A percentile compares a stretch with the other conserved stretches of the same genome.
These are phyloP conservation scores for Lepidium didymum DNA, from an alignment of 345 rosid genomes.

Conservation along the genomic window DNA sequence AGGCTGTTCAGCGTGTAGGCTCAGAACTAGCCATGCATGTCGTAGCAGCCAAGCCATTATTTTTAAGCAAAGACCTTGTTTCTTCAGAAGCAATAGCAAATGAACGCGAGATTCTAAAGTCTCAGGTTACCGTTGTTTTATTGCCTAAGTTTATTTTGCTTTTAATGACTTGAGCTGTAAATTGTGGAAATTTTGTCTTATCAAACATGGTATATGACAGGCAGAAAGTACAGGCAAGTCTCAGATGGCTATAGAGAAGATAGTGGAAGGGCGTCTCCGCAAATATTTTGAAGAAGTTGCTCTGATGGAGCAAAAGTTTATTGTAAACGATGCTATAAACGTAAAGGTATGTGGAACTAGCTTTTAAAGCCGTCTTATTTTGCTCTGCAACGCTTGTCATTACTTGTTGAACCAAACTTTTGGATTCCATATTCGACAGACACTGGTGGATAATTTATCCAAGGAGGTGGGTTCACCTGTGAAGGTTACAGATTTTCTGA, in stretches of 20 bases:
- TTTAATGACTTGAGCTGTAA: background rate
- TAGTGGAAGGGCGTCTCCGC: conserved; percentile 95
- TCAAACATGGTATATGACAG: conserved; percentile 39
- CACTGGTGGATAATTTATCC: conserved; percentile 54
- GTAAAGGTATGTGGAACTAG: conserved; percentile 46
- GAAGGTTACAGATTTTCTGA: conserved; percentile 66
- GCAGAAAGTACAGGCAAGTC: conserved; percentile 82
- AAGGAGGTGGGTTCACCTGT: conserved; percentile 77
- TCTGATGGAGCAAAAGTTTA: conserved; percentile 81
- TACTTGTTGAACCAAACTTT: background rate
- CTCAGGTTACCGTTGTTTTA: conserved; percentile 51
- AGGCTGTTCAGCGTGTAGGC: conserved; percentile 63
- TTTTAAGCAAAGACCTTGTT: conserved; percentile 66
- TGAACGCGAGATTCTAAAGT: conserved; percentile 86
- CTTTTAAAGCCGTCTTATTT: background rate
- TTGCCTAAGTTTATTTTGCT: background rate
- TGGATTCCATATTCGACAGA: conserved; percentile 35
- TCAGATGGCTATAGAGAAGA: conserved; percentile 76
- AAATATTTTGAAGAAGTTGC: conserved; percentile 92
- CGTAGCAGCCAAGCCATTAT: conserved; percentile 87
- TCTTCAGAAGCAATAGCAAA: conserved; percentile 60
- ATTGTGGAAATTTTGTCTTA: background rate
- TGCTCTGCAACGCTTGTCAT: background rate
- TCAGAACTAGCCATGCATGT: conserved; percentile 96
- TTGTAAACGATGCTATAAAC: conserved; percentile 59